Percentiles rank a stretch among this genome's conserved stretches.
Conservation (phyloP, 139 green algal species). For the Bryopsis sp. region DNA sequence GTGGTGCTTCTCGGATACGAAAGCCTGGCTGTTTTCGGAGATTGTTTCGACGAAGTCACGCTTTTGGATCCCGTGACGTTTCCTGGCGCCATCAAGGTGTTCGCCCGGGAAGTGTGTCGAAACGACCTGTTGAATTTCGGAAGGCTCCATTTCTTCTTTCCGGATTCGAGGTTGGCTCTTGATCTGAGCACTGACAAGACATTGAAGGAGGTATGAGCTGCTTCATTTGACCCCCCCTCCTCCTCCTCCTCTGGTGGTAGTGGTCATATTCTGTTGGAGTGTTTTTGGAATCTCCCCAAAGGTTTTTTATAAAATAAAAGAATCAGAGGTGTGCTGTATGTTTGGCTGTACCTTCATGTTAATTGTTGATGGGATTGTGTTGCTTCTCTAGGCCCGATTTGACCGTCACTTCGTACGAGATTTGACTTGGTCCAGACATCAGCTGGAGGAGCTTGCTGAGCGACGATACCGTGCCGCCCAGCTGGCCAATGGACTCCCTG, state of each 20-base stretch:
- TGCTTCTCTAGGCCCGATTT: conserved; percentile 48
- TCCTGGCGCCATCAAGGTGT: conserved; percentile 68
- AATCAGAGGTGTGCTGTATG: neutral
- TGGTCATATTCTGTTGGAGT: too few species aligned
- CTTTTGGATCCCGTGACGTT: conserved; percentile 71
- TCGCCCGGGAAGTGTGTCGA: conserved; percentile 70
- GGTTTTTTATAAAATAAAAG: too few species aligned
- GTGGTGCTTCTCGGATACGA: conserved; percentile 70
- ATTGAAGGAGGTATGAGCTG: conserved; percentile 54
- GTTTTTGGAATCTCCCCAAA: too few species aligned
- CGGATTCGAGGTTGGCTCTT: conserved; percentile 65
- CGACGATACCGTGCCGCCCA: conserved; percentile 68
- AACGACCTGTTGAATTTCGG: conserved; percentile 90
- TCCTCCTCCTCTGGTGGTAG: too few species aligned
- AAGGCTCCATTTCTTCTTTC: conserved; percentile 87
- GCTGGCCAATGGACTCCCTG: conserved; percentile 19
- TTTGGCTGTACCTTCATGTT: neutral
- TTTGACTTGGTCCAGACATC: conserved; percentile 76
- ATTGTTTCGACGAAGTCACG: conserved; percentile 88
- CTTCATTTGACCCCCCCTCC: too few species aligned
- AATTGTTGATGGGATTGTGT: neutral
- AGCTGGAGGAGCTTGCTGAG: conserved; percentile 85
- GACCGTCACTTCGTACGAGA: conserved; percentile 85
- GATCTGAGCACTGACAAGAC: conserved; percentile 83
- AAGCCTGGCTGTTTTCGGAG: conserved; percentile 72